Base-by-base conservation (phyloP, 768 basidiomycete species). In the Podaxis carcinomalis region DNA sequence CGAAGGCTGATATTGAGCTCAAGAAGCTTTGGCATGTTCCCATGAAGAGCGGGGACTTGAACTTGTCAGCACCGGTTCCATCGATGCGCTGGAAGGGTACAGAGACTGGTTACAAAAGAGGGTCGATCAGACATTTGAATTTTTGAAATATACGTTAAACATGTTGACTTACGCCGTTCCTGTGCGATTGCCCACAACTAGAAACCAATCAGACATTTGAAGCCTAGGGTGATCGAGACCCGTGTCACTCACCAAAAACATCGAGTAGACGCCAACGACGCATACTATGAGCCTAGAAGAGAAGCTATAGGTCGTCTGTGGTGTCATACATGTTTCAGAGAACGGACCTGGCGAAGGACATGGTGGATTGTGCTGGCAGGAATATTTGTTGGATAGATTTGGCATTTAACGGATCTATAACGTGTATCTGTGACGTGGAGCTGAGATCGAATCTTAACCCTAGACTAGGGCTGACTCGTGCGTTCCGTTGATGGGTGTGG, bases 121-220 rank as follows among this genome's bases (percentile, higher is more conserved):
- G 5, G 23, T 2, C 53, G 13, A 59, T 46, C 46, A 61, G 59
- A n/a, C n/a, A 19, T 44, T 44, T 59, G 14, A 19, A 9, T 23
- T 40, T 19, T 14, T 23, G 64, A 39, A 64, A 54, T n/a, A 36
- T 13, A 28, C 50, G 46, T 23, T 32, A 21, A 25, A 10, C 28
- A 9, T 19, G 37, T 53, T 5, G 55, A 74, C 85, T 68, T 73
- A 97, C 95, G 72, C 74, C 95, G 82, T 77, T 98, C 97, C 78
- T 99, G 97, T 7, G 93, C 92, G 47, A 95, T 84, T 10, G 92
- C 94, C 93, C 93, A 93, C 53, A 93, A 72, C 92, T 93, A 65
- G 25, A 47, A 61, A 19, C 36, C 23, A 46, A 42, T 51, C 51
- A 51, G 27, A 37, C 55, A 64, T 39, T 62, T 36, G 67, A 61